Conservation (phyloP, 2,329 filamentous ascomycete species). For the Fusarium citri region DNA sequence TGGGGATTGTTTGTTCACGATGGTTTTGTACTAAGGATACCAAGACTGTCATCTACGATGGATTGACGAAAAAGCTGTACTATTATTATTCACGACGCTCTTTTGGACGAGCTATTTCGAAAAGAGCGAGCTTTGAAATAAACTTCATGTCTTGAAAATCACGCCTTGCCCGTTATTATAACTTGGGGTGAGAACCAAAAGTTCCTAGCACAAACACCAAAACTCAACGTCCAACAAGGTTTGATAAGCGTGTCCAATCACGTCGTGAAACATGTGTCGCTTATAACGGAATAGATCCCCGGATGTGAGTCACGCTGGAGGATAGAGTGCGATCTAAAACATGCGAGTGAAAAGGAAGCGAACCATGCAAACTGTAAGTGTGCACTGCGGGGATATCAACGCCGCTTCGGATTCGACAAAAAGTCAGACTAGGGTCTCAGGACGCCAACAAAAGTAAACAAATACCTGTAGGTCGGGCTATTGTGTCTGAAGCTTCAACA, state of each 20-base stretch:
- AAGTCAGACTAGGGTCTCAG: background rate
- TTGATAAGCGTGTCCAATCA: conserved; percentile 20
- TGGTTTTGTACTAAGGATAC: conserved; percentile 31
- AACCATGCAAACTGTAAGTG: conserved; percentile 27
- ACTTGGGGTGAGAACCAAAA: conserved; percentile 3
- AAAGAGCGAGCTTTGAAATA: conserved; percentile 21
- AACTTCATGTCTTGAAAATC: conserved; percentile 2
- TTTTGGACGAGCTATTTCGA: conserved; percentile 30
- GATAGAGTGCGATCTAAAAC: conserved; percentile 15
- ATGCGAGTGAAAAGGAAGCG: conserved; percentile 15
- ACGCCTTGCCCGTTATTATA: background rate
- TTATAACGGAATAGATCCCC: conserved; percentile 35
- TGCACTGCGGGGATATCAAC: conserved; percentile 32
- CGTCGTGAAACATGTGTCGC: conserved; percentile 40
- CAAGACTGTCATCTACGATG: conserved; percentile 43
- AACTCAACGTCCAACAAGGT: conserved; percentile 11
- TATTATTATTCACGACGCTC: conserved; percentile 48
- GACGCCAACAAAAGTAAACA: conserved; percentile 1
- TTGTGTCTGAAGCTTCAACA: conserved; percentile 16
- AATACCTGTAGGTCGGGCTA: background rate
- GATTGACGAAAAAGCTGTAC: conserved; percentile 43
- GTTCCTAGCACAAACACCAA: conserved; percentile 2
- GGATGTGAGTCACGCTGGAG: conserved; percentile 39
- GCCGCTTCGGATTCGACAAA: conserved; percentile 19
- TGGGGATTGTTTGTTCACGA: conserved; percentile 17